Percentiles rank a stretch among this genome's conserved stretches.
phyloP scores from a whole-genome alignment of 805 yeast genomes.

The Saccharomycopsis synnaedendra region DNA sequence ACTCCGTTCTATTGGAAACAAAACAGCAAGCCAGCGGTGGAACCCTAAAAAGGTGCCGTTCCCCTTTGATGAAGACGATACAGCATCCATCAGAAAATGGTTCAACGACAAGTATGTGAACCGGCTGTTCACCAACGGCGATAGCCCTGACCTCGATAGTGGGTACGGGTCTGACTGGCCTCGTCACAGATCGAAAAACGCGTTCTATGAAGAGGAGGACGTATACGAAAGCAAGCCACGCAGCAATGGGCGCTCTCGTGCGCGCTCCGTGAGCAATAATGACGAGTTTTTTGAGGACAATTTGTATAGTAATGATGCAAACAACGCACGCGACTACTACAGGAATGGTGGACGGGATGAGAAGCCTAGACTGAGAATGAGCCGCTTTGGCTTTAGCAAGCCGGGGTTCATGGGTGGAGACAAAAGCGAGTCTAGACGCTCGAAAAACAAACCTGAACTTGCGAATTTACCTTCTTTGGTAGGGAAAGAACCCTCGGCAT shows the following conservation, averaged over 20 bases:
- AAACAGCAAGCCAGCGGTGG: conserved; percentile 49
- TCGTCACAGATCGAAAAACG: conserved; percentile 1
- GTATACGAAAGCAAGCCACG: too few species aligned
- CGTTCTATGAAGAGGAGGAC: conserved; percentile 8
- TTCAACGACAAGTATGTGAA: conserved; percentile 56
- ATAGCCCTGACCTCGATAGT: neutral
- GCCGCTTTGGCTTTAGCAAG: conserved; percentile 4
- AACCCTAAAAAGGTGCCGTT: conserved; percentile 57
- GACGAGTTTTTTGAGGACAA: conserved; percentile 9
- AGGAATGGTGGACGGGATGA: conserved; percentile 6
- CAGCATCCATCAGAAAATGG: conserved; percentile 43
- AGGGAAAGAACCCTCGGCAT: conserved; percentile 41
- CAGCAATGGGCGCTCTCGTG: too few species aligned
- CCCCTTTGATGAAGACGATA: conserved; percentile 69
- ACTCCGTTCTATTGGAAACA: conserved; percentile 44
- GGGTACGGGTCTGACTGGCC: neutral
- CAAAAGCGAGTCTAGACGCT: conserved; percentile 9
- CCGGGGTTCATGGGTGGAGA: conserved; percentile 6
- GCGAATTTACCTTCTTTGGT: conserved; percentile 29
- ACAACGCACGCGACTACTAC: conserved; percentile 9
- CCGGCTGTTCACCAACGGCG: conserved; percentile 39
- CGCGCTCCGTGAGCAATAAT: neutral
- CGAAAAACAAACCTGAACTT: conserved; percentile 12
- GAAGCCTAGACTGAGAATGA: conserved; percentile 3
- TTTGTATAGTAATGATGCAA: conserved; percentile 1